A percentile compares a stretch with the other conserved stretches of the same genome.
Conservation (phyloP, 345 rosid genomes). For the Excoecaria cochinchinensis region DNA sequence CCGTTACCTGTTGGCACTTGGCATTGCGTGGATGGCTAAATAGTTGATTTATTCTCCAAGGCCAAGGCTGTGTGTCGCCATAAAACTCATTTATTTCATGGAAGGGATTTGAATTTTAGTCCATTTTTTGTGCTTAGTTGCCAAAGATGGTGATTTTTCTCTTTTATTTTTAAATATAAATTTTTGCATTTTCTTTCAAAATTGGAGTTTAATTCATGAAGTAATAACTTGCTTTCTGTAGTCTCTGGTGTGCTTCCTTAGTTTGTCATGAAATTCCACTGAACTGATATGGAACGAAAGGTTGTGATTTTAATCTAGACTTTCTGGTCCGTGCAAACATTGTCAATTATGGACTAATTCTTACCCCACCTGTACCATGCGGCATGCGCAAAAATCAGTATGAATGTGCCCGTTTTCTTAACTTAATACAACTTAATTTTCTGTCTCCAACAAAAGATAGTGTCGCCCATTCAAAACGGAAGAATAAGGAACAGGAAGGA, state of each 20-base stretch:
- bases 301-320: no score
- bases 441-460: background rate
- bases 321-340: no score
- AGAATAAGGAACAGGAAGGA: background rate
- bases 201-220: no score
- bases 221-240: no score
- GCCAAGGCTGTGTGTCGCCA: constrained; percentile 1
- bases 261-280: no score
- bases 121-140: background rate
- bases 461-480: background rate
- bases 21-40: background rate
- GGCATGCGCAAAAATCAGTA: no score
- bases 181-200: no score
- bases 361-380: no score
- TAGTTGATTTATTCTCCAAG: background rate
- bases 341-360: no score
- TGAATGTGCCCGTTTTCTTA: background rate
- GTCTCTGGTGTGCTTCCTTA: no score
- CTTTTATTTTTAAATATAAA: no score
- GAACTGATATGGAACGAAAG: no score
- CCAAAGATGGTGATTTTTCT: background rate
- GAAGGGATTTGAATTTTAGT: background rate
- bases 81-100: background rate
- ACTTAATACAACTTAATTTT: background rate
- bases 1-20: constrained; percentile 10